Conservation (phyloP, 2,329 filamentous ascomycete genomes). For the Samsoniella hepiali region DNA sequence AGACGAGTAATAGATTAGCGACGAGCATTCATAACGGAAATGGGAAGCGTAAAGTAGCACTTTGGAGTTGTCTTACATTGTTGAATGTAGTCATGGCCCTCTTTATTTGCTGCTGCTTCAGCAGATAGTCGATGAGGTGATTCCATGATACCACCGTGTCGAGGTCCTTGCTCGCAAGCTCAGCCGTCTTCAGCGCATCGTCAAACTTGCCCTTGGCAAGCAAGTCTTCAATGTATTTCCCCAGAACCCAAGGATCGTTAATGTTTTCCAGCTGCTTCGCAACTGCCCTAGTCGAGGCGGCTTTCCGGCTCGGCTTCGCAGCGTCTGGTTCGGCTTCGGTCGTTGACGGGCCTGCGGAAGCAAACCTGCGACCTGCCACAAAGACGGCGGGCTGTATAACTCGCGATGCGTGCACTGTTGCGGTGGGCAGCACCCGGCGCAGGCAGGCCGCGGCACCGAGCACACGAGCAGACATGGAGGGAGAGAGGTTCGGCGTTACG, state of each 20-base stretch:
- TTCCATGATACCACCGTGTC: conserved; percentile 83
- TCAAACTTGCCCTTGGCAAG: conserved; percentile 59
- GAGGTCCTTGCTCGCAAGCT: conserved; percentile 62
- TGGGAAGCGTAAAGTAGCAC: not conserved
- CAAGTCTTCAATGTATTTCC: conserved; percentile 59
- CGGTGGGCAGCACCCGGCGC: conserved; percentile 7
- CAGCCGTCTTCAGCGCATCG: conserved; percentile 66
- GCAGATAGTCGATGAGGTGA: conserved; percentile 68
- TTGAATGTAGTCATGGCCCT: conserved; percentile 81
- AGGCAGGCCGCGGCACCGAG: conserved; percentile 5
- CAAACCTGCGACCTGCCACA: conserved; percentile 21
- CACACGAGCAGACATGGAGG: conserved; percentile 11
- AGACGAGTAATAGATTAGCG: conserved; percentile 21
- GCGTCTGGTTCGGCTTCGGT: conserved; percentile 20
- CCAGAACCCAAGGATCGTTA: conserved; percentile 70
- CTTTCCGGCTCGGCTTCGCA: conserved; percentile 25
- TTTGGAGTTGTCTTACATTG: conserved; percentile 54
- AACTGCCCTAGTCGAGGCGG: conserved; percentile 36
- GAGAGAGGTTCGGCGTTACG: not conserved
- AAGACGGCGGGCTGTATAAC: conserved; percentile 5
- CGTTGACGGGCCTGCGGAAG: conserved; percentile 14
- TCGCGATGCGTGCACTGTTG: not conserved
- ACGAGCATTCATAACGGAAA: not conserved
- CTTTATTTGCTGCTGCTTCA: conserved; percentile 58
- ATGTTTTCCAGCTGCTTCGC: conserved; percentile 60